Percentiles rank a stretch among this genome's conserved stretches.
Conservation (phyloP, 2,329 filamentous ascomycete genomes). For the Arachnomyces sp. region DNA sequence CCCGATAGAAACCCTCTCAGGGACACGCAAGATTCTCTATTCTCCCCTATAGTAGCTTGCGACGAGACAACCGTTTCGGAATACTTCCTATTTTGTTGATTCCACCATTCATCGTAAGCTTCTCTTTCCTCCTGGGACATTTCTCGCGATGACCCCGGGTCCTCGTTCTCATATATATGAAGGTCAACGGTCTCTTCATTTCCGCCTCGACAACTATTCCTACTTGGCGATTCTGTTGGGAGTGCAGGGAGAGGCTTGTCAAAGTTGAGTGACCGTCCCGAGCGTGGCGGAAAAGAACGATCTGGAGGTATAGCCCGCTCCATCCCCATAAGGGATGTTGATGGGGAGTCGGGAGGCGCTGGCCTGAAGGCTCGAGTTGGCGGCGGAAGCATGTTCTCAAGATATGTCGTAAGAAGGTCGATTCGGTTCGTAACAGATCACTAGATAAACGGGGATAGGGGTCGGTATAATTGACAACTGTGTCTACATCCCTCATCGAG, state of each 20-base stretch:
- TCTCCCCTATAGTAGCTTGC: not conserved
- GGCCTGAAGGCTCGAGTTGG: slow-evolving; percentile 1
- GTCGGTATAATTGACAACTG: not conserved
- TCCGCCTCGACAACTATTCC: not conserved
- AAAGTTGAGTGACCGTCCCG: slow-evolving; percentile 1
- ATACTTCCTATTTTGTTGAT: not conserved
- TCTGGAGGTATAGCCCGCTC: slow-evolving; percentile 12
- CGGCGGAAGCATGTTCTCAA: slow-evolving; percentile 2
- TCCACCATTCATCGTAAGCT: not conserved
- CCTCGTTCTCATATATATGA: not conserved
- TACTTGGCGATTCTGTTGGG: slow-evolving; percentile 1
- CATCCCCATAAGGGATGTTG: slow-evolving; percentile 13
- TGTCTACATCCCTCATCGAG: slow-evolving; percentile 7
- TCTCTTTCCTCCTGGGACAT: not conserved
- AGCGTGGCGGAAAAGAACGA: not conserved
- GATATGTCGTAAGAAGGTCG: not conserved
- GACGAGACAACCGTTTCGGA: not conserved
- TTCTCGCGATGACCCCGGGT: not conserved
- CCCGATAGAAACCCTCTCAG: no score
- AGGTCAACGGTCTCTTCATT: no score
- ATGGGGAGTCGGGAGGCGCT: slow-evolving; percentile 7
- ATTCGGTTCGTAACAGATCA: not conserved
- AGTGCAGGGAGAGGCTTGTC: slow-evolving; percentile 6
- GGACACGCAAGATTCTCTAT: no score
- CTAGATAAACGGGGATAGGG: not conserved